Conservation (phyloP, 305 asterid species). For the Fraxinus floribunda region DNA sequence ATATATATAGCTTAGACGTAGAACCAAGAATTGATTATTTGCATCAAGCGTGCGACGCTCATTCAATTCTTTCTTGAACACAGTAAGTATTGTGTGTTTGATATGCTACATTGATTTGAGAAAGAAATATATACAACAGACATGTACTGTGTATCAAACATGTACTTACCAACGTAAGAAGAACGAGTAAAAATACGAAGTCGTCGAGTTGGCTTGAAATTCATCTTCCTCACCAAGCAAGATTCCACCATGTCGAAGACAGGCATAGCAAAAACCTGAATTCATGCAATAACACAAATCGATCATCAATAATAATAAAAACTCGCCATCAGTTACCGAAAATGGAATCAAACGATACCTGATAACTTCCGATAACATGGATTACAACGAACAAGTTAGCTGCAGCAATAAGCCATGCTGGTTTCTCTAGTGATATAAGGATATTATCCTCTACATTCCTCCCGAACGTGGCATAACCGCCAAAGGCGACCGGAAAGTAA, state of each 20-base stretch:
- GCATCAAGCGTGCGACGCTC: background rate
- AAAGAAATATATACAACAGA: background rate
- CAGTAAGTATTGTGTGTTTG: background rate
- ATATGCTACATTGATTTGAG: background rate
- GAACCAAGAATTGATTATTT: background rate
- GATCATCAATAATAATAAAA: background rate
- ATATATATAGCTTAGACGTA: background rate
- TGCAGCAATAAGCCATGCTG: constrained; percentile 41
- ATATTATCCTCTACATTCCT: constrained; percentile 41
- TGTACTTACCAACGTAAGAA: constrained; percentile 42
- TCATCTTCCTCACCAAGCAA: constrained; percentile 32
- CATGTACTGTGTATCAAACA: background rate
- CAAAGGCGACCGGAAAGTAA: constrained; percentile 47
- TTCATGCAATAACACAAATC: background rate
- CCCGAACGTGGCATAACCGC: constrained; percentile 44
- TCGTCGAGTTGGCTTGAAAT: constrained; percentile 27
- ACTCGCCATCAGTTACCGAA: background rate
- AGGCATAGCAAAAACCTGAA: constrained; percentile 57
- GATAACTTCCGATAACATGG: constrained; percentile 59
- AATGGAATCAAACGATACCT: constrained; percentile 27
- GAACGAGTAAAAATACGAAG: constrained; percentile 41
- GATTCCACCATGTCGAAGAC: constrained; percentile 56
- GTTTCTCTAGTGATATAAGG: constrained; percentile 40
- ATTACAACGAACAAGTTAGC: constrained; percentile 51
- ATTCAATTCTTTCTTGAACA: background rate